A percentile compares a stretch with the other conserved stretches of the same genome.
phyloP scores from a whole-genome alignment of 805 yeast species.

The Pichia insulana region DNA sequence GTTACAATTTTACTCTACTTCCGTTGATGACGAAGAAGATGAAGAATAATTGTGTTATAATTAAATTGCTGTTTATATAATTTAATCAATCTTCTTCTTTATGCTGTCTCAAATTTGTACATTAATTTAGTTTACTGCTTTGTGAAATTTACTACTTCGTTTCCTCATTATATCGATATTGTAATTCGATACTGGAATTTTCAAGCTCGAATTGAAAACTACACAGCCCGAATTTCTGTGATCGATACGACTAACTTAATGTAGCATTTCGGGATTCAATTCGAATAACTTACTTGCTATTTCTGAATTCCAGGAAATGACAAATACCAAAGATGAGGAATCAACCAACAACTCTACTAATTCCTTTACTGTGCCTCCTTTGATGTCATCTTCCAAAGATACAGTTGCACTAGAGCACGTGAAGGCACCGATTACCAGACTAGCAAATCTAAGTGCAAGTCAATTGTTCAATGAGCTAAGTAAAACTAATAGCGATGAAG shows the following conservation, averaged over 20 bases:
- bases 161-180: no score
- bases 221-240: no score
- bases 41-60: constrained; percentile 58
- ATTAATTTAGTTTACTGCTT: neutral
- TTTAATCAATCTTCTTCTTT: constrained; percentile 9
- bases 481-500: neutral
- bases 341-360: no score
- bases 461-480: neutral
- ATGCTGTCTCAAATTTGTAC: constrained; percentile 1
- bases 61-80: constrained; percentile 2
- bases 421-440: neutral
- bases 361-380: no score
- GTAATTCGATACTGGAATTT: no score
- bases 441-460: neutral
- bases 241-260: no score
- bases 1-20: constrained; percentile 98
- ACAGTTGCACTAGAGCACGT: constrained; percentile 1
- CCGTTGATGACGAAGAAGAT: constrained; percentile 68
- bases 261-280: no score
- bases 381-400: neutral
- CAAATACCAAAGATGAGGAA: no score
- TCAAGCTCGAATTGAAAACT: no score
- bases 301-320: no score
- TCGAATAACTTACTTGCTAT: no score
- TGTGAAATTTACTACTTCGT: no score